Evolutionary conservation across 345 rosid species (phyloP).

Genomic region (Populus deltoides): DNA sequence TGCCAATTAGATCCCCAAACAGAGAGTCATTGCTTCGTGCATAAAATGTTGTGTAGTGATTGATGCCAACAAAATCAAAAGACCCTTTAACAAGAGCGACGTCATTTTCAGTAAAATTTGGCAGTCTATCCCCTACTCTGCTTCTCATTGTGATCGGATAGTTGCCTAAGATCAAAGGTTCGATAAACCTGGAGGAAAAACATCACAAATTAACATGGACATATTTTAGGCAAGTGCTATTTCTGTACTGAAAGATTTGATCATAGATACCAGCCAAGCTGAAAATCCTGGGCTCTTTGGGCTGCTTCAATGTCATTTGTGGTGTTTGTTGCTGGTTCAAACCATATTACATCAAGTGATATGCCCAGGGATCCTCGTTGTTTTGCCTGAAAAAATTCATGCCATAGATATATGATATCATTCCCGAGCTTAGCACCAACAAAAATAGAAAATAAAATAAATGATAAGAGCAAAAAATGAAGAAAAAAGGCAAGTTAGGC

Average conservation of each 20-base stretch:
- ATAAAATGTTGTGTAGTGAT: conserved; percentile 87
- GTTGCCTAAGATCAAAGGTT: conserved; percentile 81
- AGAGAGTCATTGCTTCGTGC: conserved; percentile 36
- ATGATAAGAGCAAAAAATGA: background rate
- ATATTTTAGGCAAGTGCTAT: background rate
- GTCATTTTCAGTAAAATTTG: conserved; percentile 57
- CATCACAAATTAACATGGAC: background rate
- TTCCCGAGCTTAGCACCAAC: background rate
- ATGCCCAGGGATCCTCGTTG: conserved; percentile 77
- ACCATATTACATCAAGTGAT: conserved; percentile 84
- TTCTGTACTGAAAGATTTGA: background rate
- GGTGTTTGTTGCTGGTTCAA: conserved; percentile 53
- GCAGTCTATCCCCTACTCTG: conserved; percentile 73
- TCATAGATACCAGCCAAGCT: conserved; percentile 80
- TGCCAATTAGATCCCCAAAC: conserved; percentile 27
- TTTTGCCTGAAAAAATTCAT: conserved; percentile 38
- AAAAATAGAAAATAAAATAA: background rate
- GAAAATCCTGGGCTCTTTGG: conserved; percentile 95
- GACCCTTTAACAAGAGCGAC: conserved; percentile 70
- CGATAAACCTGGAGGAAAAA: conserved; percentile 61
- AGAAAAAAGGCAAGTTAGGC: background rate
- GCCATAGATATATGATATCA: background rate
- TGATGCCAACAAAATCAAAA: conserved; percentile 85
- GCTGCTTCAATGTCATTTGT: conserved; percentile 68
- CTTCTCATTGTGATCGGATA: conserved; percentile 83